These are phyloP conservation scores for Alnus rubra DNA, from an alignment of 306 rosid genomes.

Conservation along the genomic window DNA sequence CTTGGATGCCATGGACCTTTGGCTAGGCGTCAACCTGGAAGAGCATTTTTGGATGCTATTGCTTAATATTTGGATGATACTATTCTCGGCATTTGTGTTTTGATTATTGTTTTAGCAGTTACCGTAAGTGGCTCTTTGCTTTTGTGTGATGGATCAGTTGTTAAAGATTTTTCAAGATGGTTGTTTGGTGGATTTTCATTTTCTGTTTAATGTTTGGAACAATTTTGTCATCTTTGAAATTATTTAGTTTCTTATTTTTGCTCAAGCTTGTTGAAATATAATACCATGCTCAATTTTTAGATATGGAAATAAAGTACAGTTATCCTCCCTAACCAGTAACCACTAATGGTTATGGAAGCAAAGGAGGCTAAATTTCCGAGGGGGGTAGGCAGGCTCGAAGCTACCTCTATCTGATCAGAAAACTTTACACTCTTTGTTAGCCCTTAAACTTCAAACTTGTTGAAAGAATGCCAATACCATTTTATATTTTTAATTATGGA, in stretches of 20 bases:
- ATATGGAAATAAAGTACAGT: too few relatives aligned
- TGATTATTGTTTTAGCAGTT: neutral
- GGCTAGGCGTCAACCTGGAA: constrained; percentile 67
- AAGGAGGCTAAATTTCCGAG: too few relatives aligned
- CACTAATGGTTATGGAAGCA: too few relatives aligned
- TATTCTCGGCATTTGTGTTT: neutral
- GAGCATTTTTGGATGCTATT: constrained; percentile 57
- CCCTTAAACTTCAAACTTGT: too few relatives aligned
- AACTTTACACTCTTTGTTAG: too few relatives aligned
- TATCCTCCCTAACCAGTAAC: too few relatives aligned
- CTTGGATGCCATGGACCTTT: constrained; percentile 86
- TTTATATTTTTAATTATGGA: too few relatives aligned
- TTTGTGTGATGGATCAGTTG: neutral
- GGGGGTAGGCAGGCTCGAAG: too few relatives aligned
- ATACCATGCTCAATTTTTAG: too few relatives aligned
- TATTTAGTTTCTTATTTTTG: neutral
- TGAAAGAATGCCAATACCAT: too few relatives aligned
- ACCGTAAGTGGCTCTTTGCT: neutral
- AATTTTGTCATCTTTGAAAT: neutral
- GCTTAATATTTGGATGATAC: constrained; percentile 24
- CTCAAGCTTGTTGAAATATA: neutral
- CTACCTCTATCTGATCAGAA: too few relatives aligned
- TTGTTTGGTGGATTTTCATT: neutral
- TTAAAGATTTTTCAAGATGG: neutral
- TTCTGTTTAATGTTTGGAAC: neutral